phyloP scores from a whole-genome alignment of 1,284 basidiomycete genomes.

The Cutaneotrichosporon sp. region DNA sequence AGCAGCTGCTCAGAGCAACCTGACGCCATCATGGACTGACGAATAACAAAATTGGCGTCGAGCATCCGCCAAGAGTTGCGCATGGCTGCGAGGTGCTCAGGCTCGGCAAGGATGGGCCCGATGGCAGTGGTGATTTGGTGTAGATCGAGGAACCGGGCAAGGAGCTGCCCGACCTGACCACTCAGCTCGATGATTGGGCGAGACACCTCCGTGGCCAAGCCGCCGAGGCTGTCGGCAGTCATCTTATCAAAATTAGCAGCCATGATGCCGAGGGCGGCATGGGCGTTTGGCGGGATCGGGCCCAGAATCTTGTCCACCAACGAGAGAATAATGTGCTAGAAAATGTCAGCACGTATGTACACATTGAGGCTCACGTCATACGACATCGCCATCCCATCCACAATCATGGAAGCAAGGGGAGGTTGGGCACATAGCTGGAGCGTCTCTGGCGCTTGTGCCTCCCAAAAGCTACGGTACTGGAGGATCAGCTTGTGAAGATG shows the following conservation, averaged over 20 bases:
- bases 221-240: conserved; percentile 29
- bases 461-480: conserved; percentile 43
- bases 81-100: conserved; percentile 34
- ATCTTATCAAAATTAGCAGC: conserved; percentile 38
- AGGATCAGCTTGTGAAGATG: neutral
- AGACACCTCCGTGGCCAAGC: conserved; percentile 29
- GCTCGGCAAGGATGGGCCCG: conserved; percentile 37
- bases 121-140: conserved; percentile 40
- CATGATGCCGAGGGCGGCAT: conserved; percentile 30
- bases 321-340: conserved; percentile 34
- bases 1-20: conserved; percentile 31
- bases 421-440: conserved; percentile 28
- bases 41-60: conserved; percentile 31
- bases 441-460: conserved; percentile 23
- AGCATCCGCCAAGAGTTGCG: conserved; percentile 38
- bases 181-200: conserved; percentile 37
- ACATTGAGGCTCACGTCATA: conserved; percentile 17
- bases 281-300: conserved; percentile 23
- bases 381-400: conserved; percentile 21
- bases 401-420: conserved; percentile 22
- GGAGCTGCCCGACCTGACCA: conserved; percentile 34
- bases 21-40: conserved; percentile 38
- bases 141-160: conserved; percentile 42
- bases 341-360: conserved; percentile 2
- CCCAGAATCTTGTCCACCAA: conserved; percentile 33